Evolutionary conservation across 805 yeast species (phyloP).

Genomic region (Torulaspora franciscae): DNA sequence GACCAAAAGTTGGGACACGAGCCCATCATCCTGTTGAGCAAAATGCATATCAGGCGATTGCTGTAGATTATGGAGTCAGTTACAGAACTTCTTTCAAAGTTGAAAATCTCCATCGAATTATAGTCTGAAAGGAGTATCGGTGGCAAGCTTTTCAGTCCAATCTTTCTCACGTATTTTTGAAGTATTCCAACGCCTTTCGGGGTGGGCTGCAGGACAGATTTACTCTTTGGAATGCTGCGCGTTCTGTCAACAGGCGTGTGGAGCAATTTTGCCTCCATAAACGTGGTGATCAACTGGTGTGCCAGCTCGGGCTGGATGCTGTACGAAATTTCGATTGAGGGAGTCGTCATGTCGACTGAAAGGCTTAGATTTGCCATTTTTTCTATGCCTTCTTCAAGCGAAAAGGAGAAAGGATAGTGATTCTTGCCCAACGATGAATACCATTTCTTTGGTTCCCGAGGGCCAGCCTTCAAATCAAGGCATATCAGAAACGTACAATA

Average conservation of each 20-base stretch:
- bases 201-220: slow-evolving; percentile 66
- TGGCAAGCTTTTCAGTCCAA: slow-evolving; percentile 49
- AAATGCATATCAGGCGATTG: slow-evolving; percentile 55
- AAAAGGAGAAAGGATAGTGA: slow-evolving; percentile 49
- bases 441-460: slow-evolving; percentile 24
- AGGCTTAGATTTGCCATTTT: slow-evolving; percentile 48
- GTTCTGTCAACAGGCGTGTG: slow-evolving; percentile 79
- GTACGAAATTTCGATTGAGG: slow-evolving; percentile 53
- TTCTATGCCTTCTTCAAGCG: slow-evolving; percentile 46
- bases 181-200: slow-evolving; percentile 82
- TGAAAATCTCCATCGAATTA: slow-evolving; percentile 68
- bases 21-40: slow-evolving; percentile 64
- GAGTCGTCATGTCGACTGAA: slow-evolving; percentile 44
- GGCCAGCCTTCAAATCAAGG: slow-evolving; percentile 37
- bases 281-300: slow-evolving; percentile 42
- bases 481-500: slow-evolving; percentile 50
- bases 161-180: slow-evolving; percentile 51
- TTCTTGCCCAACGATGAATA: slow-evolving; percentile 32
- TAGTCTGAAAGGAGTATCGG: slow-evolving; percentile 49
- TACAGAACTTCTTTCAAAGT: slow-evolving; percentile 57
- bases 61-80: slow-evolving; percentile 59
- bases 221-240: slow-evolving; percentile 41
- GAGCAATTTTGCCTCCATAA: slow-evolving; percentile 57
- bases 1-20: slow-evolving; percentile 65
- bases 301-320: slow-evolving; percentile 50